phyloP scores from a whole-genome alignment of 192 early-diverging fungal genomes.

The Dissophora ornata region DNA sequence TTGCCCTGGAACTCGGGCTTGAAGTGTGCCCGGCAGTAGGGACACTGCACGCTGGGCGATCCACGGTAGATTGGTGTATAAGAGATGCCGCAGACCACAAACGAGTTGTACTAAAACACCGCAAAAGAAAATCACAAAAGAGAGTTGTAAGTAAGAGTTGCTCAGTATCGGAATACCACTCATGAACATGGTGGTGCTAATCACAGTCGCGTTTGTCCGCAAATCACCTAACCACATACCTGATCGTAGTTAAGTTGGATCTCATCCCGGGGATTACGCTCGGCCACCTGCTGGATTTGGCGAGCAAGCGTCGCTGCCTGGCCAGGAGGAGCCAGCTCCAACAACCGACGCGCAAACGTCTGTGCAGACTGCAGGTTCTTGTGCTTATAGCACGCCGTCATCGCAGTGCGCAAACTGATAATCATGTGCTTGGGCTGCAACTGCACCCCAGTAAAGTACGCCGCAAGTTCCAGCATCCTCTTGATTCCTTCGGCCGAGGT shows the following conservation, averaged over 20 bases:
- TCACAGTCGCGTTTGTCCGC: too few relatives aligned
- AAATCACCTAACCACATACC: too few relatives aligned
- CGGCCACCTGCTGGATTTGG: slow-evolving; percentile 79
- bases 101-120: slow-evolving; percentile 82
- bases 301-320: slow-evolving; percentile 83
- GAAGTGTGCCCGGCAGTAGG: slow-evolving; percentile 89
- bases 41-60: slow-evolving; percentile 80
- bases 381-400: slow-evolving; percentile 83
- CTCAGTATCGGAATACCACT: too few relatives aligned
- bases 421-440: slow-evolving; percentile 91
- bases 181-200: too few relatives aligned
- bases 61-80: slow-evolving; percentile 93
- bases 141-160: too few relatives aligned
- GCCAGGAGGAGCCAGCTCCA: slow-evolving; percentile 88
- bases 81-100: slow-evolving; percentile 86
- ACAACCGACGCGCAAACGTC: slow-evolving; percentile 88
- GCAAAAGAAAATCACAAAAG: too few relatives aligned
- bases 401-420: slow-evolving; percentile 88
- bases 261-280: slow-evolving; percentile 84
- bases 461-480: slow-evolving; percentile 88
- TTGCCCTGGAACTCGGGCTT: slow-evolving; percentile 83
- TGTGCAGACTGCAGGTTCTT: slow-evolving; percentile 87
- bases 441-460: slow-evolving; percentile 95
- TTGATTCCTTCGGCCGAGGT: slow-evolving; percentile 69
- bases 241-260: slow-evolving; percentile 92